Evolutionary conservation across 768 basidiomycete species (phyloP).

Genomic region (Kwoniella newhampshirensis): DNA sequence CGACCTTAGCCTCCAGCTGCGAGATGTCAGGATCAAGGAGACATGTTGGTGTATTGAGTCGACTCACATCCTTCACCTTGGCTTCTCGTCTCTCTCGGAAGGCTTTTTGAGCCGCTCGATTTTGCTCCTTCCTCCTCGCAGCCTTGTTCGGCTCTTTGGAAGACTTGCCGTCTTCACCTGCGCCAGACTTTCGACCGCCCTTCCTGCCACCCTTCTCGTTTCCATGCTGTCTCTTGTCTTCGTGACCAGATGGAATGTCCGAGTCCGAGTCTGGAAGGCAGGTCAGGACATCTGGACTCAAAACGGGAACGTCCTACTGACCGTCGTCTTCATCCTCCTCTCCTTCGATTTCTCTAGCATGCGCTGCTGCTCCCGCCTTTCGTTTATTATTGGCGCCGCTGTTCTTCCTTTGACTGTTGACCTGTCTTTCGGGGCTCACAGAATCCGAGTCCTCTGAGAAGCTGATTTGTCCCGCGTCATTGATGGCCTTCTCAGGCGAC

Average conservation of each 20-base stretch:
- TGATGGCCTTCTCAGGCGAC: conserved; percentile 14
- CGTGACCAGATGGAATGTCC: conserved; percentile 36
- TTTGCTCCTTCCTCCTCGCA: conserved; percentile 89
- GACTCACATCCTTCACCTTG: conserved; percentile 89
- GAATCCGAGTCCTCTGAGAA: conserved; percentile 28
- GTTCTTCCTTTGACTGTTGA: conserved; percentile 3
- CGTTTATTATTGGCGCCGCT: conserved; percentile 26
- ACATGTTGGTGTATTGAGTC: neutral
- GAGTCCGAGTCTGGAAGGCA: conserved; percentile 29
- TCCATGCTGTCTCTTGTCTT: conserved; percentile 37
- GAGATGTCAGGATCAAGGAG: conserved; percentile 9
- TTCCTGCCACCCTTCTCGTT: conserved; percentile 27
- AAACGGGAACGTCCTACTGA: neutral
- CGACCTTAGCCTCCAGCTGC: conserved; percentile 87
- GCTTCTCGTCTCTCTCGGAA: conserved; percentile 97
- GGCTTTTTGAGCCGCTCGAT: conserved; percentile 92
- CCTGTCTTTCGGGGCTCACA: conserved; percentile 7
- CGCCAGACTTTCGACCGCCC: conserved; percentile 39
- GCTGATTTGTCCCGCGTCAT: neutral
- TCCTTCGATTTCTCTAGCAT: conserved; percentile 10
- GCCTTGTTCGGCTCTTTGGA: conserved; percentile 40
- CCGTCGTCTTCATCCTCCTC: conserved; percentile 36
- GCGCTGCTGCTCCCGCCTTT: conserved; percentile 27
- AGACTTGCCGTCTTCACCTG: conserved; percentile 9
- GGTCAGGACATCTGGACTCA: neutral